Percentiles rank a stretch among this genome's conserved stretches.
Evolutionary conservation across 352 stramenopile species (phyloP).

Genomic region (Nannochloropsis limnetica): DNA sequence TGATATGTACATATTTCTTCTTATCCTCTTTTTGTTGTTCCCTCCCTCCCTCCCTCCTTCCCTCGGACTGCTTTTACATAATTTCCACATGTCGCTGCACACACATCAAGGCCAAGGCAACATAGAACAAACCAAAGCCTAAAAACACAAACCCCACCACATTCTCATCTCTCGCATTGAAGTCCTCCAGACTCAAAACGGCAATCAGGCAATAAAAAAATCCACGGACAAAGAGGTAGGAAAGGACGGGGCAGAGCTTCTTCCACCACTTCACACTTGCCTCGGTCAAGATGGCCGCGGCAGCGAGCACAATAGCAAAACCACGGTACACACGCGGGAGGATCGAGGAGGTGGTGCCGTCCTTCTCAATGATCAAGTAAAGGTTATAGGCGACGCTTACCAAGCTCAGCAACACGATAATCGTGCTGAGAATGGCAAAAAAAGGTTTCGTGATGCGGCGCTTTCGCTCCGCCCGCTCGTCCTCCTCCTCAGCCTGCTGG

Average conservation of each 20-base stretch:
- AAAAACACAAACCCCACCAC: constrained; percentile 15
- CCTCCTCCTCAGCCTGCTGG: background rate
- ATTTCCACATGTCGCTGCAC: constrained; percentile 30
- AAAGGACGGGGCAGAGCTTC: constrained; percentile 6
- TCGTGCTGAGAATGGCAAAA: constrained; percentile 9
- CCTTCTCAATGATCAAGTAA: background rate
- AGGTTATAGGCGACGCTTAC: constrained; percentile 19
- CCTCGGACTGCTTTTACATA: background rate
- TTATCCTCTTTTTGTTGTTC: background rate
- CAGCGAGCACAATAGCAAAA: background rate
- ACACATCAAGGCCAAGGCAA: background rate
- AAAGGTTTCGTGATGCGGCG: constrained; percentile 11
- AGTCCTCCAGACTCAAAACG: constrained; percentile 13
- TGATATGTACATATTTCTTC: background rate
- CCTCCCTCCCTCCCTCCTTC: background rate
- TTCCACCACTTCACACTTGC: constrained; percentile 13
- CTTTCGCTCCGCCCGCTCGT: background rate
- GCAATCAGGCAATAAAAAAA: constrained; percentile 33
- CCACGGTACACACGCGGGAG: background rate
- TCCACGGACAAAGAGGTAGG: background rate
- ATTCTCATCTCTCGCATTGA: background rate
- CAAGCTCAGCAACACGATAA: background rate
- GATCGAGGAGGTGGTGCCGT: background rate
- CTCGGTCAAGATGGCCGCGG: background rate
- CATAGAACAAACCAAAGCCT: background rate